These are phyloP conservation scores for Oryza glumipatula DNA, from an alignment of 176 grass and related monocot genomes.

Conservation along the genomic window DNA sequence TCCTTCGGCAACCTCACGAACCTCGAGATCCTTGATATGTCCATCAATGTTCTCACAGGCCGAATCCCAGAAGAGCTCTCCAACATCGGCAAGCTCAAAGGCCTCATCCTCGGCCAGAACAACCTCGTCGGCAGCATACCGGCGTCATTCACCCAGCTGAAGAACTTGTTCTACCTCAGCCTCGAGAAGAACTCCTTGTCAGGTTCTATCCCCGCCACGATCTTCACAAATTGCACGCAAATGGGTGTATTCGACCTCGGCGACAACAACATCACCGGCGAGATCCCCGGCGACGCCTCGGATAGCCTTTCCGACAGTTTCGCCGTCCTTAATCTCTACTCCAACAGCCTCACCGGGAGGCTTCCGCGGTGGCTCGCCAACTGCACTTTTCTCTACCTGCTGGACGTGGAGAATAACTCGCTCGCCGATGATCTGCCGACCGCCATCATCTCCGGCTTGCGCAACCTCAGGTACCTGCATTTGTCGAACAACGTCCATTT, in stretches of 20 bases:
- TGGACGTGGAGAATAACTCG: conserved; percentile 70
- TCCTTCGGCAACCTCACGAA: conserved; percentile 35
- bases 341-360: conserved; percentile 51
- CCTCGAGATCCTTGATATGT: conserved; percentile 39
- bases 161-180: conserved; percentile 23
- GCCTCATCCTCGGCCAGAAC: conserved; percentile 48
- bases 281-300: conserved; percentile 41
- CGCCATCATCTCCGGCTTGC: conserved; percentile 37
- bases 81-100: background rate
- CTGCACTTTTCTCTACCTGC: background rate
- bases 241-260: conserved; percentile 49
- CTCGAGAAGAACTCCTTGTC: conserved; percentile 48
- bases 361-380: conserved; percentile 77
- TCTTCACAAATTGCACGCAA: conserved; percentile 56
- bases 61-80: conserved; percentile 65
- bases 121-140: conserved; percentile 53
- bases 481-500: conserved; percentile 53
- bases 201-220: conserved; percentile 50
- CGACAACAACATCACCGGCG: conserved; percentile 47
- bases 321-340: conserved; percentile 52
- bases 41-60: conserved; percentile 49
- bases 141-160: conserved; percentile 44
- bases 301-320: background rate
- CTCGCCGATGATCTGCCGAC: conserved; percentile 63
- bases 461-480: conserved; percentile 37